These are phyloP conservation scores for Sporothrix euskadiensis DNA, from an alignment of 2,329 filamentous ascomycete species.

Conservation along the genomic window DNA sequence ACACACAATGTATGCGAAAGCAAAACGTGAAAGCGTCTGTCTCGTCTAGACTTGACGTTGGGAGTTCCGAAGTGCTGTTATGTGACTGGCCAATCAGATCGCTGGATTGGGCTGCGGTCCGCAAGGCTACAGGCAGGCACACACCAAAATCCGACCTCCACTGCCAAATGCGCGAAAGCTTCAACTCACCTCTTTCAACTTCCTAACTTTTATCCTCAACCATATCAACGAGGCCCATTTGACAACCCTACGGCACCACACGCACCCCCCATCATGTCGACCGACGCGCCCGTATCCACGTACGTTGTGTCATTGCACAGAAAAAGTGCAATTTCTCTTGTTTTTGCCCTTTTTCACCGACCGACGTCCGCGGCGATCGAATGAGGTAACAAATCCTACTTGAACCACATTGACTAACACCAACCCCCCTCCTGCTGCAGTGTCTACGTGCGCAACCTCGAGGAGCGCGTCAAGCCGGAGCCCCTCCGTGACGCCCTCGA, in stretches of 20 bases:
- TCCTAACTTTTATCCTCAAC: neutral
- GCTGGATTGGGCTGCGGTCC: neutral
- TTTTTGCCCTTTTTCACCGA: slow-evolving; percentile 43
- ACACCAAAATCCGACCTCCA: neutral
- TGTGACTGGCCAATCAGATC: neutral
- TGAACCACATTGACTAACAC: neutral
- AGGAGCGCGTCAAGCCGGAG: slow-evolving; percentile 86
- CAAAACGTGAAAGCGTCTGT: neutral
- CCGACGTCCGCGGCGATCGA: slow-evolving; percentile 33
- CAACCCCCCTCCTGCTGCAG: slow-evolving; percentile 40
- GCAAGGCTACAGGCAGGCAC: slow-evolving; percentile 10
- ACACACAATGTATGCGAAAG: neutral
- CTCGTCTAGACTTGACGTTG: neutral
- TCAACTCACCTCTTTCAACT: neutral
- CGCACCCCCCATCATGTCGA: slow-evolving; percentile 35
- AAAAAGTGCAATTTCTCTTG: slow-evolving; percentile 13
- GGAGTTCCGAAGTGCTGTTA: neutral
- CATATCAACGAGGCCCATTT: neutral
- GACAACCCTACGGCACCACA: neutral
- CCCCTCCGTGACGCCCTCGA: slow-evolving; percentile 70
- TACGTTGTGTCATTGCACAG: slow-evolving; percentile 70
- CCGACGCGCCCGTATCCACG: slow-evolving; percentile 59
- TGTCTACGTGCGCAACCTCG: slow-evolving; percentile 77
- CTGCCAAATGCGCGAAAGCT: neutral
- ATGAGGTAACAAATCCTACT: neutral